Percentiles rank a stretch among this genome's conserved stretches.
phyloP scores from a whole-genome alignment of 495 filamentous ascomycete genomes.

The Echria macrotheca region DNA sequence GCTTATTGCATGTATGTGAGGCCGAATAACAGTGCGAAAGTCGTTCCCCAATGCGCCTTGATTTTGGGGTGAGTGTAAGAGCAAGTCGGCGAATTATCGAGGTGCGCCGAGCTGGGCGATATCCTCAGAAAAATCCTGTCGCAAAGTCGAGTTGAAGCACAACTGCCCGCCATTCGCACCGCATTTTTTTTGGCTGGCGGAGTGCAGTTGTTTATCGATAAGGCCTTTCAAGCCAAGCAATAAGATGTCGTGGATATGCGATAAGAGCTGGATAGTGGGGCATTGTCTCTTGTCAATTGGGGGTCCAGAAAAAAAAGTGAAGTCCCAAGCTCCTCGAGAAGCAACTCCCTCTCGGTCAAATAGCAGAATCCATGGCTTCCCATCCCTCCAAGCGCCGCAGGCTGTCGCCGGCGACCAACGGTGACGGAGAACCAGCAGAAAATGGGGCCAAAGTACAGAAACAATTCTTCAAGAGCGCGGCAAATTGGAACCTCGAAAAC shows the following conservation, averaged over 20 bases:
- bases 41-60: neutral
- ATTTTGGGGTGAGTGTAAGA: no score
- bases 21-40: no score
- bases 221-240: neutral
- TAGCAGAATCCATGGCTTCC: slow-evolving; percentile 29
- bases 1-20: no score
- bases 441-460: slow-evolving; percentile 34
- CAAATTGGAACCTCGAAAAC: slow-evolving; percentile 81
- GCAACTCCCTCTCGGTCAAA: slow-evolving; percentile 2
- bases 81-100: no score
- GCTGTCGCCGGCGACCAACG: slow-evolving; percentile 34
- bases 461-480: slow-evolving; percentile 41
- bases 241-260: neutral
- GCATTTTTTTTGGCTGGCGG: slow-evolving; percentile 2
- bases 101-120: no score
- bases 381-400: slow-evolving; percentile 41
- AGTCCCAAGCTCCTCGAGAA: neutral
- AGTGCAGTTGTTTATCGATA: slow-evolving; percentile 6
- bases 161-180: neutral
- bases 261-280: slow-evolving; percentile 3
- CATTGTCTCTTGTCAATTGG: neutral
- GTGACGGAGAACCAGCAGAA: slow-evolving; percentile 15
- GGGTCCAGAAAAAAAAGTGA: slow-evolving; percentile 18
- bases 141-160: slow-evolving; percentile 6
- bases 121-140: slow-evolving; percentile 8